Evolutionary conservation across 495 filamentous ascomycete genomes (phyloP).

Genomic region (Hypoxylon trugodes): DNA sequence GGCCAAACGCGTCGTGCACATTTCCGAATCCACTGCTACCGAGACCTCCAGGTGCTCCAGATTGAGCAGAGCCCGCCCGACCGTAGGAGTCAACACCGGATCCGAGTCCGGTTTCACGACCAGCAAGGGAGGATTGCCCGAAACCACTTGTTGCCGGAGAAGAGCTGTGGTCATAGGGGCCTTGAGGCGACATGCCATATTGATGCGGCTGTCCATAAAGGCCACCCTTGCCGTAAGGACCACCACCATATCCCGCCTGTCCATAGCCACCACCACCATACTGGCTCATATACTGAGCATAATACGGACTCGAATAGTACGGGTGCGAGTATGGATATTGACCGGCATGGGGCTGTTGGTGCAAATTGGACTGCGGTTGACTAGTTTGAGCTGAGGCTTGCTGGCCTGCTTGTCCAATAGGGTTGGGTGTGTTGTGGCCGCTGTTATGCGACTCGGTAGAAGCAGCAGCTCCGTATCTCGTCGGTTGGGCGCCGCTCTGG

Average conservation of each 20-base stretch:
- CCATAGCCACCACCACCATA: constrained; percentile 72
- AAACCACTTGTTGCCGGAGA: constrained; percentile 79
- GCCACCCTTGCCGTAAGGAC: constrained; percentile 78
- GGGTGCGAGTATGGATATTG: constrained; percentile 88
- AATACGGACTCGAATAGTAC: constrained; percentile 79
- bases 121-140: constrained; percentile 71
- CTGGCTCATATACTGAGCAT: constrained; percentile 79
- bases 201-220: constrained; percentile 84
- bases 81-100: constrained; percentile 74
- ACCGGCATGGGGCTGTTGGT: constrained; percentile 68
- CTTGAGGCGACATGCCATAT: constrained; percentile 76
- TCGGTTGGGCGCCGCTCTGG: constrained; percentile 68
- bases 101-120: constrained; percentile 68
- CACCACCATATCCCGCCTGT: constrained; percentile 70
- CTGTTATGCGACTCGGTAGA: constrained; percentile 78
- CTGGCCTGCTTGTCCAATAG: constrained; percentile 73
- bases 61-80: constrained; percentile 76
- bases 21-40: constrained; percentile 72
- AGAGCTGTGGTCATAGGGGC: constrained; percentile 78
- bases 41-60: constrained; percentile 72
- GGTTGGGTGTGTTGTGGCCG: constrained; percentile 89
- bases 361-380: constrained; percentile 60
- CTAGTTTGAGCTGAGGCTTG: constrained; percentile 53
- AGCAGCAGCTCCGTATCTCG: constrained; percentile 73
- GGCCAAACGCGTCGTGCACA: constrained; percentile 81